Base-by-base conservation (phyloP, 108 stramenopile species). In the Aurantiochytrium sp. region DNA sequence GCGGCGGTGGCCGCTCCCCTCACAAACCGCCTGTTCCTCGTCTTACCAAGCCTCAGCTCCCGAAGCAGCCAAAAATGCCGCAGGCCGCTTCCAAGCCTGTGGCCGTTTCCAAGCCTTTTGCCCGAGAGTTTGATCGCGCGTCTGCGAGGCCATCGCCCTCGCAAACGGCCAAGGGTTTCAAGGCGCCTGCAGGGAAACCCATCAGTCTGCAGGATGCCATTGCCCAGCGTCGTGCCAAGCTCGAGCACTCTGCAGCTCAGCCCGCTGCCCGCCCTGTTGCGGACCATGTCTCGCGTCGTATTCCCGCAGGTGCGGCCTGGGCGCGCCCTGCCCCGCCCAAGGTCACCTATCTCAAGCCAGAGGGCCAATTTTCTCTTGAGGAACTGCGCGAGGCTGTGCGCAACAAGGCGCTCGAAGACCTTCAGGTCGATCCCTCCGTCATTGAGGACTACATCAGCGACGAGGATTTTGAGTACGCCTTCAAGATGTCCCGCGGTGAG, bases 391-490 rank as follows among this genome's bases (percentile, higher is more conserved):
- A 83, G 16, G 73, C 73, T 5, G 73, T 83, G 12, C 73, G 73
- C 3, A 53, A 83, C 23, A 83, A 83, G 73, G 16, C 16, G n/a
- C 73, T 83, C 23, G 23, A 53, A 23, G 58, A 87, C 87, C 58
- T 87, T 19, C 5, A 59, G 8, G 29, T 87, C 28, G 87, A 87
- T 25, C 8, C 28, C 29, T 58, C 58, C 19, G 35, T 28, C 19
- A 87, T 58, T 10, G 87, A 87, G 58, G 87, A 87, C 21, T 87
- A 87, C 87, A 12, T 87, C 6, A 16, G 58, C 5, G 87, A 87
- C 25, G 87, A 57, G 29, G 87, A 87, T 0, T 87, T 87, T 42
- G 58, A 57, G 21, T 8, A 23, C 18, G 87, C 58, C 19, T 87
- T 87, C 87, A 58, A 58, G 23, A 87, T 87, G 87, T 23, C 19